Evolutionary conservation across 1,284 basidiomycete species (phyloP).

Genomic region (Ustilago loliicola): DNA sequence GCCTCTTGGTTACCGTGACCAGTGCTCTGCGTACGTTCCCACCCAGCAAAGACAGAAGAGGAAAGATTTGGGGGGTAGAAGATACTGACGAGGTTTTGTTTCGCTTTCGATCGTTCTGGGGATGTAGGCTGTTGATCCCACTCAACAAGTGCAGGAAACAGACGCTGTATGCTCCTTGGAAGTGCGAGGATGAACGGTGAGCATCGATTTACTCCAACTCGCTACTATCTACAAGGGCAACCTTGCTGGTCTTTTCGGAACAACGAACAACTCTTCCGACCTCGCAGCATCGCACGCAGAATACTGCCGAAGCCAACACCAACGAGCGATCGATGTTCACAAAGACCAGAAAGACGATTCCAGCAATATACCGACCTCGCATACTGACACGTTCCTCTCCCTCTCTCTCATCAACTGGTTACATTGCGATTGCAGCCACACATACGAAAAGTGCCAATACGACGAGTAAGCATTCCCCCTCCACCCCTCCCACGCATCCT

Average conservation of each 20-base stretch:
- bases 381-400: slow-evolving; percentile 12
- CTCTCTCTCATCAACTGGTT: not conserved
- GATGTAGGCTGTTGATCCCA: slow-evolving; percentile 82
- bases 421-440: slow-evolving; percentile 49
- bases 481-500: too few relatives aligned
- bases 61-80: not conserved
- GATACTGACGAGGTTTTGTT: slow-evolving; percentile 1
- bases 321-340: not conserved
- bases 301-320: not conserved
- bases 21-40: slow-evolving; percentile 85
- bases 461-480: slow-evolving; percentile 61
- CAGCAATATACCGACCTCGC: not conserved
- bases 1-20: slow-evolving; percentile 87
- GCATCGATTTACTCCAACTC: slow-evolving; percentile 14
- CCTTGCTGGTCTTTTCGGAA: not conserved
- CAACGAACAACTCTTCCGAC: not conserved
- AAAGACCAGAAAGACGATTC: not conserved
- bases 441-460: slow-evolving; percentile 68
- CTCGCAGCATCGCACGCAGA: not conserved
- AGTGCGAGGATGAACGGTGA: slow-evolving; percentile 81
- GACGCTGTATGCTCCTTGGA: slow-evolving; percentile 82
- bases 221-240: too few relatives aligned
- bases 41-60: not conserved
- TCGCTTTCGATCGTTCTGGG: not conserved
- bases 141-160: slow-evolving; percentile 84